phyloP scores from a whole-genome alignment of 805 yeast genomes.

The Saccharomycopsis sp. region DNA sequence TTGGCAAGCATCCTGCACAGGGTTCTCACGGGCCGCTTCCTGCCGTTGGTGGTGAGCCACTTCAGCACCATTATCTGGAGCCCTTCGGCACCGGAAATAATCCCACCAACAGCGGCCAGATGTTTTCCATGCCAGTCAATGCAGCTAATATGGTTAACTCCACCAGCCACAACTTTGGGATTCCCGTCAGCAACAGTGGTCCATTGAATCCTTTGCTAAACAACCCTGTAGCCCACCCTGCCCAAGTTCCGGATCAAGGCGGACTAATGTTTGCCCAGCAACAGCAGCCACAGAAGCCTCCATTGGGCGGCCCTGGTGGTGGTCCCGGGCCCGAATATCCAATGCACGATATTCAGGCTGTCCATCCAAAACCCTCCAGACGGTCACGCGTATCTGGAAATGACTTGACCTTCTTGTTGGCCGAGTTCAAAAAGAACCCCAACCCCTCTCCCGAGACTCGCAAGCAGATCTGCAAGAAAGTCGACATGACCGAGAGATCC shows the following conservation, averaged over 20 bases:
- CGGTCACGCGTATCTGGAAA: conserved; percentile 77
- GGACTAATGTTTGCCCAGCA: neutral
- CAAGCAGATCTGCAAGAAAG: conserved; percentile 58
- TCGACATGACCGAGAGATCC: conserved; percentile 81
- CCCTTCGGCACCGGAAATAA: neutral
- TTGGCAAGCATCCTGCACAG: neutral
- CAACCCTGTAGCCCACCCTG: neutral
- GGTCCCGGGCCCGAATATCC: neutral
- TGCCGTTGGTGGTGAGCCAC: neutral
- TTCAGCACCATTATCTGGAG: neutral
- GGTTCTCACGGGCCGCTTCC: neutral
- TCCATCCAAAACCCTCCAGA: conserved; percentile 28
- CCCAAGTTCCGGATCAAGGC: neutral
- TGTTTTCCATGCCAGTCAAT: neutral
- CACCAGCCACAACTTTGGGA: neutral
- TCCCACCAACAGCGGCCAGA: neutral
- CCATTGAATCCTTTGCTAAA: neutral
- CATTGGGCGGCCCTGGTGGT: neutral
- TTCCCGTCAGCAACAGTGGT: neutral
- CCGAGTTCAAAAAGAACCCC: conserved; percentile 64
- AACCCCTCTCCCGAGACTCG: conserved; percentile 72
- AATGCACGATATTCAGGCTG: neutral
- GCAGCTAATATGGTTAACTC: neutral
- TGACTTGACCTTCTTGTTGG: conserved; percentile 58
- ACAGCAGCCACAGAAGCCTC: neutral